Evolutionary conservation across 768 basidiomycete genomes (phyloP), one percentile per base, ranked within the genome.

Genomic region (Gelatoporia subvermispora): DNA sequence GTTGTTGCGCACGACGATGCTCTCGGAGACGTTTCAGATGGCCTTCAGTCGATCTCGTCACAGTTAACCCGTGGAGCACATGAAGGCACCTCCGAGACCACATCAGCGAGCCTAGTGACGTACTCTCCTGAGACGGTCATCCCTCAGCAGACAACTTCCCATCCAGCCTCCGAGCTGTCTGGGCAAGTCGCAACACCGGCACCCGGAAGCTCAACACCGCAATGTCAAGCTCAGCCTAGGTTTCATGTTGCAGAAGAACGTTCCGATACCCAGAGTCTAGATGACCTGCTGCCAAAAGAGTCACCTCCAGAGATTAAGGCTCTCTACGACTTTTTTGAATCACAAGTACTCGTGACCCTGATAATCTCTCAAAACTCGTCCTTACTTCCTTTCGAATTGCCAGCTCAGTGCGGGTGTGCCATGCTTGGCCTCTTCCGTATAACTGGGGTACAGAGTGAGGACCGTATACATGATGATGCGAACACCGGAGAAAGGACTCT

Each of bases 401-500:
- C 45, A 5, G 40, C 31, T 8, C 41, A 28, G 15, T 39, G 46
- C 21, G 50, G 45, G 2, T 51, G 50, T 23, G 46, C 46, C 3
- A 43, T 51, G 16, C 25, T 51, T 3, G 50, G 50, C 3, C 43
- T 51, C 10, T 51, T 51, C 46, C 17, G 13, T 31, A 37, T 51
- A 3, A n/a, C 8, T 3, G 36, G 43, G 11, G 46, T 51, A 8
- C 25, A 39, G 34, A 22, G 17, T 2, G n/a, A 20, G 4, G 40
- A 51, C 16, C 42, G 40, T 5, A 13, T 41, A 22, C 0, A 3
- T 10, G 4, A 11, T 4, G 5, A 9, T 16, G 1, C 22, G 8
- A 16, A 1, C 20, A 22, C 8, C 2, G 1, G 11, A 0, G 11
- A 17, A 2, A 8, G 28, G 35, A 10, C 34, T 10, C 35, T 44